Percentiles rank a stretch among this genome's conserved stretches.
These are phyloP conservation scores for Dujonia santamariae DNA, from an alignment of 1,139 yeast species.

Conservation along the genomic window DNA sequence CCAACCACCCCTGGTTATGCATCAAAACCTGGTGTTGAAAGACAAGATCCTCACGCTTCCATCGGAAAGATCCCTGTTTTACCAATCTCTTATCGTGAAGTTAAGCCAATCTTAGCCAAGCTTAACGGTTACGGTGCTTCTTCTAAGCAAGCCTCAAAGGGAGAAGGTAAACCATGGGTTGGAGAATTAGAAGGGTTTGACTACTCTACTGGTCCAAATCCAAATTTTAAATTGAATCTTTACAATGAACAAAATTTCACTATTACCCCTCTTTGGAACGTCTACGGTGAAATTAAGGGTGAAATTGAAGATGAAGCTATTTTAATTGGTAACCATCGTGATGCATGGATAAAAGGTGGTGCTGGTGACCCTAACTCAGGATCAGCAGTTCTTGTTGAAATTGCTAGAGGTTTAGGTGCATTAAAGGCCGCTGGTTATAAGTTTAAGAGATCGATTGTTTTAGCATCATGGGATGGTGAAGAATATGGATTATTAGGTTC, in stretches of 20 bases:
- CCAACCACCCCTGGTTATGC: slow-evolving; percentile 88
- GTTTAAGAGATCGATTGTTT: slow-evolving; percentile 39
- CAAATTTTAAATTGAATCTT: slow-evolving; percentile 38
- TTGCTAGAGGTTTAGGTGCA: slow-evolving; percentile 45
- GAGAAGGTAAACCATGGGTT: slow-evolving; percentile 28
- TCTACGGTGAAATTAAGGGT: slow-evolving; percentile 46
- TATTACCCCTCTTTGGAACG: slow-evolving; percentile 43
- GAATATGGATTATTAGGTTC: slow-evolving; percentile 48
- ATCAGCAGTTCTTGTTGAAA: slow-evolving; percentile 39
- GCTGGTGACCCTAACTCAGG: slow-evolving; percentile 52
- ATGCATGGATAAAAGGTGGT: slow-evolving; percentile 55
- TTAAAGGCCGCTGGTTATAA: slow-evolving; percentile 42
- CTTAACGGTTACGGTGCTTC: slow-evolving; percentile 43
- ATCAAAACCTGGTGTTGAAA: slow-evolving; percentile 52
- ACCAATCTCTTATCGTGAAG: slow-evolving; percentile 47
- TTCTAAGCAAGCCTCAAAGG: no score
- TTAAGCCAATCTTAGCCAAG: slow-evolving; percentile 39
- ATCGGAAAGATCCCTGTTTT: slow-evolving; percentile 47
- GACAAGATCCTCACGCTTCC: slow-evolving; percentile 39
- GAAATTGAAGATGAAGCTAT: slow-evolving; percentile 38
- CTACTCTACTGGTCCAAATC: slow-evolving; percentile 47
- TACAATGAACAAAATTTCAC: slow-evolving; percentile 41
- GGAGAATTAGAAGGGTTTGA: slow-evolving; percentile 44
- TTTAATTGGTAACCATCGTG: slow-evolving; percentile 46
- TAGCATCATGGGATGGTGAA: slow-evolving; percentile 46